phyloP scores from a whole-genome alignment of 768 basidiomycete species.

The Nevesoporus exiguus region DNA sequence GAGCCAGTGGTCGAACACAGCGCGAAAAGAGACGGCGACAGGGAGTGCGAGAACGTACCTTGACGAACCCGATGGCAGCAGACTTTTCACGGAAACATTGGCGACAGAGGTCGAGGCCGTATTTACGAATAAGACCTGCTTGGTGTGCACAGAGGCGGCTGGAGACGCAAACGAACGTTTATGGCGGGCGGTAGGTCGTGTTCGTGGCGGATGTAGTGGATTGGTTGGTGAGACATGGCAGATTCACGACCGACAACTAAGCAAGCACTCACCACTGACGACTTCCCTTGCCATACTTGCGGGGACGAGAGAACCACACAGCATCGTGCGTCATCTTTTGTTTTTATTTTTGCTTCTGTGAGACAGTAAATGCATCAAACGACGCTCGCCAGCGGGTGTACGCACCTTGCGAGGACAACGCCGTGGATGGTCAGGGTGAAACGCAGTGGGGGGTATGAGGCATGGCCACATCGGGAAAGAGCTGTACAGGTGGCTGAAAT shows the following conservation, averaged over 20 bases:
- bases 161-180: background rate
- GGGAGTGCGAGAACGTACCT: conserved; percentile 52
- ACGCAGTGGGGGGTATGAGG: background rate
- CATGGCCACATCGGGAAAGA: conserved; percentile 10
- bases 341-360: conserved; percentile 36
- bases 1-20: too few relatives aligned
- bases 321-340: conserved; percentile 95
- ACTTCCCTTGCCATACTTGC: conserved; percentile 93
- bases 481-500: conserved; percentile 29
- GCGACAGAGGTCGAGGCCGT: conserved; percentile 95
- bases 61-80: conserved; percentile 88
- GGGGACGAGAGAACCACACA: conserved; percentile 95
- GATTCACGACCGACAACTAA: background rate
- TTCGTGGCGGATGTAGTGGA: background rate
- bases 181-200: too few relatives aligned
- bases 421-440: conserved; percentile 2
- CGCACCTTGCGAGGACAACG: conserved; percentile 22
- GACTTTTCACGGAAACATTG: conserved; percentile 99
- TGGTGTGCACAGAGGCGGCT: conserved; percentile 97
- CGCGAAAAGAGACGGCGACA: background rate
- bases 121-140: conserved; percentile 96
- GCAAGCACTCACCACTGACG: conserved; percentile 78
- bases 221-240: background rate
- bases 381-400: background rate
- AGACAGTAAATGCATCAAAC: background rate